These are phyloP conservation scores for Ascochyta pisi DNA, from an alignment of 2,329 filamentous ascomycete species.

Conservation along the genomic window DNA sequence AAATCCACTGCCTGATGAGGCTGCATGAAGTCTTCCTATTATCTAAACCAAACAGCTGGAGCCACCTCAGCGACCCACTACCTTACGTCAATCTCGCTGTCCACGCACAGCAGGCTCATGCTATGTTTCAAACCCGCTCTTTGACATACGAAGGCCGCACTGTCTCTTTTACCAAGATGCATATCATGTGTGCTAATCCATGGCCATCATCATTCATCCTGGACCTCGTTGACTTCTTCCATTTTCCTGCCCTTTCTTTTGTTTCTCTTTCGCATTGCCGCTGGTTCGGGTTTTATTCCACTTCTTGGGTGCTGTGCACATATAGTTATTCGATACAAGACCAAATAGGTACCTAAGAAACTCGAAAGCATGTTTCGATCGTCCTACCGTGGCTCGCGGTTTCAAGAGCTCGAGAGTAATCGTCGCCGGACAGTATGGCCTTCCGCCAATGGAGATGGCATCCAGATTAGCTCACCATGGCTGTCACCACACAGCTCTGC, in stretches of 20 bases:
- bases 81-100: slow-evolving; percentile 6
- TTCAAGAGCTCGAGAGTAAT: slow-evolving; percentile 3
- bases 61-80: background rate
- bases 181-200: background rate
- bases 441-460: slow-evolving; percentile 2
- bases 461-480: slow-evolving; percentile 17
- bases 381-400: background rate
- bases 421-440: slow-evolving; percentile 11
- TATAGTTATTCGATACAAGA: background rate
- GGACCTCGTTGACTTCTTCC: background rate
- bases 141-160: slow-evolving; percentile 1
- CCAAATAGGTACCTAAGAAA: background rate
- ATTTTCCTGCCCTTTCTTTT: background rate
- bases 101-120: slow-evolving; percentile 3
- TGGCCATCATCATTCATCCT: slow-evolving; percentile 3
- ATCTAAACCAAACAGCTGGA: slow-evolving; percentile 6
- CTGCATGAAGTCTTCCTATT: slow-evolving; percentile 4
- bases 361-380: slow-evolving; percentile 5
- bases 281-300: slow-evolving; percentile 10
- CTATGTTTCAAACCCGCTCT: slow-evolving; percentile 4
- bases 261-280: slow-evolving; percentile 1
- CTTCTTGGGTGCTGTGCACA: slow-evolving; percentile 7
- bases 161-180: slow-evolving; percentile 1
- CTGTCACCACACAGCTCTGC: background rate
- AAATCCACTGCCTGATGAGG: background rate